Evolutionary conservation across 2,329 filamentous ascomycete species (phyloP).

Genomic region (Nothomitra cinnamomea): DNA sequence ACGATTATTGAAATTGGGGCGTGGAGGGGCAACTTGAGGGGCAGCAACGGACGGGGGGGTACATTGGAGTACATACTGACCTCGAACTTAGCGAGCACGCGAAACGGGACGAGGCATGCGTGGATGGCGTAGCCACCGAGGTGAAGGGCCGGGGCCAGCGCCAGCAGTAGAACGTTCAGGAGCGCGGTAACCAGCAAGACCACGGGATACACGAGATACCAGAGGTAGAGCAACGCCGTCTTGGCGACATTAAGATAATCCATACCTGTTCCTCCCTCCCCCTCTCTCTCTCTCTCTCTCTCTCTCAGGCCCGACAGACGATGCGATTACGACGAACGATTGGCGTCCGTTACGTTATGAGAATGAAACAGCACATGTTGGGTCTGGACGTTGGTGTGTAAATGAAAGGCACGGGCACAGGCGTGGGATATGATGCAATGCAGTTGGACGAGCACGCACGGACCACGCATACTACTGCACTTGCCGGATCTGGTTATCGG

Average conservation of each 20-base stretch:
- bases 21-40: neutral
- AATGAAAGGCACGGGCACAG: too few species aligned
- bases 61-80: constrained; percentile 20
- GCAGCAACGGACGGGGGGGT: neutral
- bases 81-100: constrained; percentile 33
- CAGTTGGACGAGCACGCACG: too few species aligned
- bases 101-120: constrained; percentile 31
- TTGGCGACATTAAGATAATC: constrained; percentile 16
- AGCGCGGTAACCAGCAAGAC: constrained; percentile 10
- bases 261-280: too few species aligned
- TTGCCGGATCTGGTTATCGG: too few species aligned
- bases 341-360: constrained; percentile 5
- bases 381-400: too few species aligned
- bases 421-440: too few species aligned
- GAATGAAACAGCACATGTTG: neutral
- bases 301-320: too few species aligned
- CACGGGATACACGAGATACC: constrained; percentile 21
- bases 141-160: constrained; percentile 31
- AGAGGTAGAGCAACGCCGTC: constrained; percentile 20
- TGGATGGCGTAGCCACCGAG: constrained; percentile 26
- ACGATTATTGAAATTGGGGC: constrained; percentile 3
- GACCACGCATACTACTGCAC: too few species aligned
- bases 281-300: too few species aligned
- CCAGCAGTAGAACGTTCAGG: constrained; percentile 21
- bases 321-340: too few species aligned